Evolutionary conservation across 306 rosid species (phyloP), one percentile per base, ranked within the genome.

Genomic region (Datisca glomerata): DNA sequence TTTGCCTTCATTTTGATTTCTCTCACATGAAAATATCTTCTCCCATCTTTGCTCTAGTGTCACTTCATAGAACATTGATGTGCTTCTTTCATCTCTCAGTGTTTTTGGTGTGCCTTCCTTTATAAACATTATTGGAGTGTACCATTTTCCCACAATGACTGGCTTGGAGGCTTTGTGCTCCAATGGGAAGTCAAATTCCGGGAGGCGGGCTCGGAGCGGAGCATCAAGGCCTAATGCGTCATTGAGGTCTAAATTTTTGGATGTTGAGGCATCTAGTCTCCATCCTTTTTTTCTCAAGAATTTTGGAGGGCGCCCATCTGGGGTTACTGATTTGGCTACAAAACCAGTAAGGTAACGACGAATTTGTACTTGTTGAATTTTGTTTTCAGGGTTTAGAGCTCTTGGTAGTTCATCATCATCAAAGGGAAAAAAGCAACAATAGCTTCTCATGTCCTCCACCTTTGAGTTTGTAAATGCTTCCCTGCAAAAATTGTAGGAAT

Each of bases 81-180:
- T 49, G 3, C 18, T 21, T 43, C 24, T 49, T 40, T 34, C 8
- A 7, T 45, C 53, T 22, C 12, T 53, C 5, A 60, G 14, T 0
- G 45, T 21, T 28, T 24, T 57, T 0, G 58, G 60, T 10, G 66
- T 19, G 2, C 18, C 53, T 38, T 68, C 76, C 16, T 47, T 57
- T 2, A 73, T 17, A 55, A 73, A 68, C 68, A 73, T 52, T 49
- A 68, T 59, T 2, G 70, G 80, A 39, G 52, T 29, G 22, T 43
- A 68, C 72, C 75, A 68, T 14, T 73, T 73, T 32, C 80, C 76
- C 0, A 64, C 67, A 6, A 52, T 56, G 28, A 66, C 66, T 11
- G 41, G 41, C 11, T 22, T 20, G 3, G 67, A 45, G 43, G 52
- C n/a, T 7, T 27, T 14, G 12, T 18, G 3, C 2, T 45, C 8